Percentiles rank a stretch among this genome's conserved stretches.
Conservation (phyloP, 805 yeast species). For the Kockiozyma suomiensis region DNA sequence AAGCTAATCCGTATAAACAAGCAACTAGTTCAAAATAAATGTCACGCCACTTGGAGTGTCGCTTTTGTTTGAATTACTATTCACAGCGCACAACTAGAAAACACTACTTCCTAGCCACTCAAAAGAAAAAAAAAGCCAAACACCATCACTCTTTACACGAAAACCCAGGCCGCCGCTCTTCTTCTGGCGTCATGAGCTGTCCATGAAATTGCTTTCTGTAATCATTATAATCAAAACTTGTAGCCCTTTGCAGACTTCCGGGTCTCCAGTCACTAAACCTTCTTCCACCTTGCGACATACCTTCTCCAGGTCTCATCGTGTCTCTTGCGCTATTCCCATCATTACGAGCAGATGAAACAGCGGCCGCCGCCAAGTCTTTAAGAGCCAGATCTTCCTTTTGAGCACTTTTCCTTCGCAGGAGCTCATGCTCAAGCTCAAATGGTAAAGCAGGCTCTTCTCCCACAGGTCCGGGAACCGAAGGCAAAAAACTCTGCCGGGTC, state of each 20-base stretch:
- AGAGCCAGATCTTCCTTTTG: neutral
- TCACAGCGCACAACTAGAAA: too few species aligned
- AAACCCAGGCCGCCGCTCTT: slow-evolving; percentile 32
- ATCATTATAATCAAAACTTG: slow-evolving; percentile 31
- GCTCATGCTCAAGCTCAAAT: slow-evolving; percentile 18
- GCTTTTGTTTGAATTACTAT: too few species aligned
- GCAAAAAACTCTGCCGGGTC: neutral
- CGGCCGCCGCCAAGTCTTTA: neutral
- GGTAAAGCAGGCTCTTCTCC: neutral
- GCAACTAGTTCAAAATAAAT: too few species aligned
- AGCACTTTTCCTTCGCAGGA: slow-evolving; percentile 17
- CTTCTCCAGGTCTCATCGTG: too few species aligned
- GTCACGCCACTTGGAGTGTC: too few species aligned
- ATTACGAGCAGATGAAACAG: too few species aligned
- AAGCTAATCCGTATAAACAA: too few species aligned
- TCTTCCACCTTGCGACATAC: neutral
- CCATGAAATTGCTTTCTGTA: slow-evolving; percentile 30
- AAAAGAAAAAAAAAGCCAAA: too few species aligned
- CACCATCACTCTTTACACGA: slow-evolving; percentile 6
- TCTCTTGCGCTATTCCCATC: too few species aligned
- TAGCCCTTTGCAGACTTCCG: neutral
- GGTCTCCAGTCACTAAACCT: slow-evolving; percentile 1
- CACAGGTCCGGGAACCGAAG: neutral
- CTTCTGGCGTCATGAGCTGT: slow-evolving; percentile 29
- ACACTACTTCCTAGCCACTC: too few species aligned